Base-by-base conservation (phyloP, 2,329 filamentous ascomycete genomes). In the Colletotrichum cuscutae region DNA sequence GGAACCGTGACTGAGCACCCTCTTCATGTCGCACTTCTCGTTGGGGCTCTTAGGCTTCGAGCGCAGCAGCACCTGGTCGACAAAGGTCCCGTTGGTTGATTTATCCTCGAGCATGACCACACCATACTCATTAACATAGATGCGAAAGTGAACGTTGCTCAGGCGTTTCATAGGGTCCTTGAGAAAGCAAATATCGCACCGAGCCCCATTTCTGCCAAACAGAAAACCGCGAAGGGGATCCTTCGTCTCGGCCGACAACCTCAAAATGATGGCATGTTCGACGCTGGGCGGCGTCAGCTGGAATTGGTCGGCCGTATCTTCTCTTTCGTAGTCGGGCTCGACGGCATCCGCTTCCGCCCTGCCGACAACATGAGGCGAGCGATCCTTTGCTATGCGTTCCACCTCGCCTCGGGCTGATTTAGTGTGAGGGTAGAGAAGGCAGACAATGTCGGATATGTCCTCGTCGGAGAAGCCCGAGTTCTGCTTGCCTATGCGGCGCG, bases 131-230 rank as follows among this genome's bases (percentile, higher is more conserved):
- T 97, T 99, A 77, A 98, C 88, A 79, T 93, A 98, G 74, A 99
- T 97, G 65, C 95, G 92, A 81, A 98, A 99, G 81, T 99, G 97
- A n/a, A 93, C 88, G 80, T 98, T 98, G 85, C 96, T 98, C 72
- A 99, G 89, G 56, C 94, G 89, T 80, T 90, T 93, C 65, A 89
- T 85, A 0, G 89, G 89, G 76, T 96, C 93, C 75, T 91, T 87
- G 46, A 85, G 81, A 60, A 94, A 90, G 77, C 89, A 89, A 59
- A 95, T 83, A 71, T 99, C 97, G 81, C 94, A 97, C 42, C 89
- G 88, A 58, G 81, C 77, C 0, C 82, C 77, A 78, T 97, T 96
- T 68, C 97, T 91, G 35, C 97, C 97, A 82, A 99, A 98, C 56
- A 90, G 89, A 82, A 97, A 98, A 49, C 97, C 97, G 64, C 90